Conservation (phyloP, 1,139 yeast genomes). For the Protomyces macrosporus region DNA sequence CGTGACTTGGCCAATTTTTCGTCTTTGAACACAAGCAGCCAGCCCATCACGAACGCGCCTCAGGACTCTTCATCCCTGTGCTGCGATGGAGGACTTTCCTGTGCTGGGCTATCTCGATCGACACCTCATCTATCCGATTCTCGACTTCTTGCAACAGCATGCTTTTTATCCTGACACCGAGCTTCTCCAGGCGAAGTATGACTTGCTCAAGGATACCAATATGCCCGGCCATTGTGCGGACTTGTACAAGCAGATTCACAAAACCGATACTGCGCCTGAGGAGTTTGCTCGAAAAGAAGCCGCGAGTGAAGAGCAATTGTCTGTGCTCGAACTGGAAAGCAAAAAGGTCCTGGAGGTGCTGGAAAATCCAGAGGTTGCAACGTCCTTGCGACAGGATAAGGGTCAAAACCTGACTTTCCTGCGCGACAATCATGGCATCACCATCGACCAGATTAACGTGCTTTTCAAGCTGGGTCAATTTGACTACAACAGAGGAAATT, state of each 20-base stretch:
- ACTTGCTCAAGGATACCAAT: slow-evolving; percentile 51
- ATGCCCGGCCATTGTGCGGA: slow-evolving; percentile 42
- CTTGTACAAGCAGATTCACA: slow-evolving; percentile 34
- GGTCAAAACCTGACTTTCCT: slow-evolving; percentile 47
- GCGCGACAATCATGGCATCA: slow-evolving; percentile 44
- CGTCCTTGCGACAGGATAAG: slow-evolving; percentile 49
- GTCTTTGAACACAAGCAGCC: no score
- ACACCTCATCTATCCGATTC: slow-evolving; percentile 51
- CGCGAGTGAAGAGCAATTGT: slow-evolving; percentile 61
- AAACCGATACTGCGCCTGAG: not conserved
- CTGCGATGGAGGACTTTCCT: not conserved
- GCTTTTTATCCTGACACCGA: slow-evolving; percentile 45
- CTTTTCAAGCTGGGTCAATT: slow-evolving; percentile 54
- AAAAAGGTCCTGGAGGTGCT: slow-evolving; percentile 46
- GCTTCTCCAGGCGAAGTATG: slow-evolving; percentile 47
- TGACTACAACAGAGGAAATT: slow-evolving; percentile 58
- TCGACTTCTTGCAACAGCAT: slow-evolving; percentile 47
- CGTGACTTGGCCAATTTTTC: no score
- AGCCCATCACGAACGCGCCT: no score
- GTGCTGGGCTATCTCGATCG: slow-evolving; percentile 55
- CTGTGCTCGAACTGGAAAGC: slow-evolving; percentile 49
- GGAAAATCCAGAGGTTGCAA: slow-evolving; percentile 47
- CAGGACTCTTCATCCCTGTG: no score
- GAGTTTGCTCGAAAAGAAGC: slow-evolving; percentile 29
- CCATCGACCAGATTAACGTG: slow-evolving; percentile 48